A percentile compares a stretch with the other conserved stretches of the same genome.
These are phyloP conservation scores for Cercospora sp. DNA, from an alignment of 2,329 filamentous ascomycete genomes.

Conservation along the genomic window DNA sequence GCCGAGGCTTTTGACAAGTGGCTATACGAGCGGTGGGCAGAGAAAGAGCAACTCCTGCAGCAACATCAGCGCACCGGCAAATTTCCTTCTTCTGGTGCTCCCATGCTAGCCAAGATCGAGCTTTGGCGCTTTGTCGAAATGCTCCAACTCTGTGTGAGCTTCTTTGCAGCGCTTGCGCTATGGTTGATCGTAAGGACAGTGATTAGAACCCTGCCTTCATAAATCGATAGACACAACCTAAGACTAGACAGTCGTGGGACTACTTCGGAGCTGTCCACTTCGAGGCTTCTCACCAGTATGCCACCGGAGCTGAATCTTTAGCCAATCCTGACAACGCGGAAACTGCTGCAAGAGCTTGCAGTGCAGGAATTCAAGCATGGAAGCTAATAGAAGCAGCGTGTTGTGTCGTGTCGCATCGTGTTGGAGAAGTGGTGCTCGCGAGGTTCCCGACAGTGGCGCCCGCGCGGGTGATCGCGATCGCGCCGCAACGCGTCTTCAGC, in stretches of 20 bases:
- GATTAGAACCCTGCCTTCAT: neutral
- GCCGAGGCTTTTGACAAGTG: slow-evolving; percentile 73
- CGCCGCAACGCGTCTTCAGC: neutral
- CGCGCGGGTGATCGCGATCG: no score
- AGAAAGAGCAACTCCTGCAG: slow-evolving; percentile 87
- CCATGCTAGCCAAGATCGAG: slow-evolving; percentile 43
- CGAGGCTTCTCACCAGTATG: neutral
- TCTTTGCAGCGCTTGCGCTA: neutral
- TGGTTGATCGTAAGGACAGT: neutral
- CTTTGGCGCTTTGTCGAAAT: slow-evolving; percentile 44
- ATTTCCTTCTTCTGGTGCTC: slow-evolving; percentile 63
- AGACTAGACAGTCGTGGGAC: neutral
- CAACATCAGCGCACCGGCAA: slow-evolving; percentile 69
- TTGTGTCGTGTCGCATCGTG: no score
- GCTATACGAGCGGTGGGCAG: slow-evolving; percentile 80
- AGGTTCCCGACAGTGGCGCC: no score
- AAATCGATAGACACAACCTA: neutral
- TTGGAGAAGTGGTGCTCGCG: no score
- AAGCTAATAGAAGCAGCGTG: no score
- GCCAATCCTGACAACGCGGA: neutral
- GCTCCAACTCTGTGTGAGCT: slow-evolving; percentile 44
- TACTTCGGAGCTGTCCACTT: neutral
- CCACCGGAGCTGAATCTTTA: neutral
- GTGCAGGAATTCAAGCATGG: no score
- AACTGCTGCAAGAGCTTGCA: no score